Evolutionary conservation across 495 filamentous ascomycete genomes (phyloP), one percentile per base, ranked within the genome.

Genomic region (Hyphodiscus hymeniophilus): DNA sequence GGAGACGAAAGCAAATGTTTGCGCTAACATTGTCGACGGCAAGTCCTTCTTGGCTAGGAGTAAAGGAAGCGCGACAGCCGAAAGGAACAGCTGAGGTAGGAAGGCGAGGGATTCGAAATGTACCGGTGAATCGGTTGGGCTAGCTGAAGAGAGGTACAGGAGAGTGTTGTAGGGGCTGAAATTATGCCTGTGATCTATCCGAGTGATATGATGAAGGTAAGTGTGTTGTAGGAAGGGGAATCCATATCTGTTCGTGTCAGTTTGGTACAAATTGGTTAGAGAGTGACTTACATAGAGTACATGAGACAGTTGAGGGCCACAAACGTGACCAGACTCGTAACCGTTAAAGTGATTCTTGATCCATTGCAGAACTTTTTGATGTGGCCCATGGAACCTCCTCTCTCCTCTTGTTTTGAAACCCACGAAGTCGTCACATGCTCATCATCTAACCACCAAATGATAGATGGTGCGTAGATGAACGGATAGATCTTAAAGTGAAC

Each of bases 401-500:
- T 60, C 21, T 13, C 35, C 30, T 35, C n/a, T n/a, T n/a, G n/a
- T n/a, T n/a, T n/a, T n/a, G n/a, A n/a, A n/a, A n/a, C n/a, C n/a
- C n/a, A n/a, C n/a, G n/a, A n/a, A n/a, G n/a, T n/a, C n/a, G n/a
- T 51, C 47, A 66, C 60, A 23, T 53, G 56, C 58, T 79, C 73
- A 0, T 64, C 63, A 54, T 87, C 86, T 70, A 95, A 79, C 83
- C 82, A 90, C 85, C 86, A 94, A 7, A 96, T 60, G 23, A 97
- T 85, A 0, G 87, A 83, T 0, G 79, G 72, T 0, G 85, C 90
- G 65, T 98, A 98, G 31, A 97, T 87, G 60, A 96, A 94, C 0
- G 92, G 92, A 60, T 97, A 98, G 46, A 98, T 98, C 70, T 98
- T 98, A 63, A 97, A 94, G 63, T 98, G 92, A 22, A 95, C 91